Percentiles rank a stretch among this genome's conserved stretches.
These are phyloP conservation scores for Knufia petricola DNA, from an alignment of 2,329 filamentous ascomycete genomes.

Conservation along the genomic window DNA sequence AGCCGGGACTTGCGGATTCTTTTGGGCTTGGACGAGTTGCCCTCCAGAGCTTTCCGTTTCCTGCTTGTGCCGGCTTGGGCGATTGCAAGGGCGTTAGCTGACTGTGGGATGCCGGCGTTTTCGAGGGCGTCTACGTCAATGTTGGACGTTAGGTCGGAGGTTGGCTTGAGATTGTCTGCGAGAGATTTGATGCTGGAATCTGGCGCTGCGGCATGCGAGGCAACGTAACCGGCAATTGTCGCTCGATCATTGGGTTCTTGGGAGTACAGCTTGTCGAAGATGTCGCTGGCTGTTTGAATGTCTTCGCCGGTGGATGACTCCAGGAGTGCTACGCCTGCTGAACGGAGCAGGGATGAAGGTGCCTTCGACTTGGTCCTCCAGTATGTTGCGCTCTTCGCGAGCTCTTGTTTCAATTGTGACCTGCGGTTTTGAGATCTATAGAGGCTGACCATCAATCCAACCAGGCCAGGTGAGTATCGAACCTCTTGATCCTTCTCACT, in stretches of 20 bases:
- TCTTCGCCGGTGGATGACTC: conserved; percentile 63
- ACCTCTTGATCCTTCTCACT: conserved; percentile 53
- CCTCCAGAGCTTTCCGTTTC: conserved; percentile 32
- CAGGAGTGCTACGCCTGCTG: conserved; percentile 74
- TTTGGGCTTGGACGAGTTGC: conserved; percentile 32
- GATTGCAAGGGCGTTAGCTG: conserved; percentile 23
- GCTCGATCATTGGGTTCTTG: conserved; percentile 55
- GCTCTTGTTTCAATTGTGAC: conserved; percentile 58
- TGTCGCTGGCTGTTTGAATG: conserved; percentile 59
- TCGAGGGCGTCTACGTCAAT: conserved; percentile 38
- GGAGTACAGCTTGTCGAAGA: conserved; percentile 62
- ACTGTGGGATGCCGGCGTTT: conserved; percentile 34
- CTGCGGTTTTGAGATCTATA: conserved; percentile 69
- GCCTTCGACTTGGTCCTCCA: conserved; percentile 60
- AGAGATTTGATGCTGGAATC: conserved; percentile 29
- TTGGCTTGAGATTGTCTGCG: conserved; percentile 30
- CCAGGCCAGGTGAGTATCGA: conserved; percentile 73
- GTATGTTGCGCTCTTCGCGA: conserved; percentile 69
- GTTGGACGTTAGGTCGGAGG: conserved; percentile 33
- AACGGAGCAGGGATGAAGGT: conserved; percentile 60
- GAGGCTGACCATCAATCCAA: conserved; percentile 69
- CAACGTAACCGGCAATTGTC: conserved; percentile 74
- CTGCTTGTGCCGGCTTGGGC: conserved; percentile 25
- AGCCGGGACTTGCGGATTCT: conserved; percentile 37
- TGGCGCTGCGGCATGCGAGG: conserved; percentile 57